Base-by-base conservation (phyloP, 345 rosid species). In the Atalantia buxifolia region DNA sequence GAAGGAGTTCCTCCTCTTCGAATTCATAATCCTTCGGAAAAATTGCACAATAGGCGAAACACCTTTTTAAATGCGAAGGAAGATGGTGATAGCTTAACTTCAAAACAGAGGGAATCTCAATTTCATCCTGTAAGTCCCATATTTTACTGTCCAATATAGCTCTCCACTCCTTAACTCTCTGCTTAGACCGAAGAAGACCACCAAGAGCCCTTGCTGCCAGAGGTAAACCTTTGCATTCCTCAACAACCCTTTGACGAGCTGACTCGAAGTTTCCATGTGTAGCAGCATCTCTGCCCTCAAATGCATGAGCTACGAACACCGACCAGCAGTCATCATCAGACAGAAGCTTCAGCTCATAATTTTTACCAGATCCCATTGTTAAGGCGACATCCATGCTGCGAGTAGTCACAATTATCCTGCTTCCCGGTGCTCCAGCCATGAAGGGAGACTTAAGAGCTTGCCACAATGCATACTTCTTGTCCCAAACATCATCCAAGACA, bases 401-500 rank as follows among this genome's bases (percentile, higher is more conserved):
- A n/a, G n/a, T n/a, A n/a, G n/a, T n/a, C n/a, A n/a, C n/a, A n/a
- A n/a, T n/a, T n/a, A n/a, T n/a, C n/a, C n/a, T n/a, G n/a, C 83
- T 81, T 8, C 75, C 83, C 0, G 0, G 19, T 9, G 74, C 63
- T 8, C 45, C 76, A 77, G 4, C 21, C 24, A 28, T 65, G 10
- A 77, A 64, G 18, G 74, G 35, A 19, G 38, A 35, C 30, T 5
- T 30, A 31, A 81, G 16, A 8, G 31, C 48, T 18, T 81, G 74
- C 83, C 80, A 77, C 18, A 56, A 13, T n/a, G 38, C 30, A 31
- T 9, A 31, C 4, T 59, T 69, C 22, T 81, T 53, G 33, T 25
- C 64, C 80, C 83, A 77, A 9, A 81, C 75, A 59, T 77, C 83
- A 66, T 81, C 83, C 60, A 81, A 45, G 28, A 81, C 83, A 48